Base-by-base conservation (phyloP, 176 grass and related monocot genomes). In the Cocos nucifera region DNA sequence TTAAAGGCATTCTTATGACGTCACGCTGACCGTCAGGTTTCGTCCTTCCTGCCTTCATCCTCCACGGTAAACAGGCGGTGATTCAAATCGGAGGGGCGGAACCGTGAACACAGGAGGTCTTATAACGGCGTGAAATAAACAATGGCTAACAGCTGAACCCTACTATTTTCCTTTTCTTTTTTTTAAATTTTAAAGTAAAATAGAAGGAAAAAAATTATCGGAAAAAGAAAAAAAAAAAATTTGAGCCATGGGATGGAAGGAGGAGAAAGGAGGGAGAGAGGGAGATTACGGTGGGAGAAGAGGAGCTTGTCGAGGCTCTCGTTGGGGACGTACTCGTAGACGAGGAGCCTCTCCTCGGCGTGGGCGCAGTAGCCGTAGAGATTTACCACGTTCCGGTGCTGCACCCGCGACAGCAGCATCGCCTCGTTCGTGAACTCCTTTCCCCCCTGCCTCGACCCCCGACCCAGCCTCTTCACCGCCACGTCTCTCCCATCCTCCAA, bases 271-370 rank as follows among this genome's bases (percentile, higher is more conserved):
- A 8, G 7, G 2, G 23, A 32, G 30, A 32, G 30, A 32, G 0
- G 44, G 7, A 23, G 23, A 70, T 66, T 71, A 82, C 79, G 17
- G 19, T 61, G 50, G 48, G 70, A 0, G 81, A 98, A 98, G 76
- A 98, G 93, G 76, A 92, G 72, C 75, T 92, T 98, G 60, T 98
- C 93, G 57, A 98, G 84, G 84, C 93, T 98, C 76, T 98, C 84
- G 82, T 98, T 88, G 35, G 84, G 8, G 51, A 98, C 87, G 76
- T 85, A 92, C 76, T 98, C 93, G 70, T 98, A 98, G 19, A 98
- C 87, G 18, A 98, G 87, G 18, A 98, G 84, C 79, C 85, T 88
- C 3, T 92, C 93, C 25, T 83, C 64, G 6, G 51, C 78, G 18
- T 82, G 78, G 4, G 81, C 51, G 75, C 93, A 98, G 75, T 81